Evolutionary conservation across 768 basidiomycete species (phyloP).

Genomic region (Peribolospora kevripleyi): DNA sequence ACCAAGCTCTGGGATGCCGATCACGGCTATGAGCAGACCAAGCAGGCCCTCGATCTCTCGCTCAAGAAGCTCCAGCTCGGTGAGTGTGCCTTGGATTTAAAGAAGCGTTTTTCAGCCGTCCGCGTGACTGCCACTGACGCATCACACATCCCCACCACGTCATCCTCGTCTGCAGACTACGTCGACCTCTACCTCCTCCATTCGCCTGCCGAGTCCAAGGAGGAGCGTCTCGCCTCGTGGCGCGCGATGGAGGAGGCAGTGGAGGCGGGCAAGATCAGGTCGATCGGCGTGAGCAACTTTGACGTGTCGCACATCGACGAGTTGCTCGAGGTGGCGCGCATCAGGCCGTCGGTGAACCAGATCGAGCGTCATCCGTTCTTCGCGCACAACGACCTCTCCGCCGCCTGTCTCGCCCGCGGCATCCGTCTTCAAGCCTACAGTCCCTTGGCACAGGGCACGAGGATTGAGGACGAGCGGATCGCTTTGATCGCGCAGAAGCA

Average conservation of each 20-base stretch:
- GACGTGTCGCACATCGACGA: conserved; percentile 47
- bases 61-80: conserved; percentile 39
- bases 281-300: conserved; percentile 66
- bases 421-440: conserved; percentile 31
- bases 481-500: conserved; percentile 18
- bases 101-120: conserved; percentile 14
- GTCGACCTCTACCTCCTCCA: conserved; percentile 41
- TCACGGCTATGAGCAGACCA: conserved; percentile 39
- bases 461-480: conserved; percentile 6
- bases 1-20: conserved; percentile 81
- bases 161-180: conserved; percentile 65
- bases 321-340: conserved; percentile 50
- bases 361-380: conserved; percentile 26
- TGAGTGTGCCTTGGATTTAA: conserved; percentile 55
- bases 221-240: conserved; percentile 64
- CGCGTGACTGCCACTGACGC: not conserved
- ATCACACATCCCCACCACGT: conserved; percentile 4
- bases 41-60: conserved; percentile 24
- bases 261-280: conserved; percentile 42
- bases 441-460: conserved; percentile 23
- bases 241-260: conserved; percentile 53
- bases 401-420: conserved; percentile 35
- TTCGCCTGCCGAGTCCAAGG: conserved; percentile 43
- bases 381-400: conserved; percentile 22
- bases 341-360: conserved; percentile 34